phyloP scores from a whole-genome alignment of 1,284 basidiomycete genomes.

The Filobasidium uniguttulatum region DNA sequence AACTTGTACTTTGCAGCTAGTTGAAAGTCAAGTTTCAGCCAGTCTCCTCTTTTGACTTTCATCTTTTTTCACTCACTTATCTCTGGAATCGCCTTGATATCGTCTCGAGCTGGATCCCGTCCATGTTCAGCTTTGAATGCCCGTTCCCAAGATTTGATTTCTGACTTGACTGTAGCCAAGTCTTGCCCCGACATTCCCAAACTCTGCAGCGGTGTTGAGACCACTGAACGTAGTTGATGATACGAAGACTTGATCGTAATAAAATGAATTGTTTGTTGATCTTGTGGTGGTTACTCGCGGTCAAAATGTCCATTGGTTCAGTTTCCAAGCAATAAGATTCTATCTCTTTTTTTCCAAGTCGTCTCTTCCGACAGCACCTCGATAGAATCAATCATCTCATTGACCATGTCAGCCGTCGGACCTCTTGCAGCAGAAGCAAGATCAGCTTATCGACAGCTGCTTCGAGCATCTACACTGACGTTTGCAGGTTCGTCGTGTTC shows the following conservation, averaged over 20 bases:
- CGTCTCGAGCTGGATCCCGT: constrained; percentile 56
- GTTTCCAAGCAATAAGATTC: no score
- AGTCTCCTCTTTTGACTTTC: constrained; percentile 1
- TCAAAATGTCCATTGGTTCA: no score
- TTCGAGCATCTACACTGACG: constrained; percentile 30
- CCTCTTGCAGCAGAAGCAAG: constrained; percentile 17
- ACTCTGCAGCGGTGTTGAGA: no score
- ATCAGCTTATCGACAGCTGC: constrained; percentile 29
- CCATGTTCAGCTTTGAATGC: constrained; percentile 50
- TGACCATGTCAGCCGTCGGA: no score
- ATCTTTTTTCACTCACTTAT: constrained; percentile 47
- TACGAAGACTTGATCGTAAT: no score
- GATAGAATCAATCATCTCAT: no score
- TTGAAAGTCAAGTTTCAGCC: constrained; percentile 4
- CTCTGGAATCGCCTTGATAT: constrained; percentile 53
- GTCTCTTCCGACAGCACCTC: no score
- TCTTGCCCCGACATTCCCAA: constrained; percentile 24
- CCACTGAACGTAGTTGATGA: no score
- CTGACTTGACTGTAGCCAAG: constrained; percentile 46
- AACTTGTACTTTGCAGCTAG: constrained; percentile 65
- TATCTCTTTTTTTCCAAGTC: no score
- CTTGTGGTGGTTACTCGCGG: no score
- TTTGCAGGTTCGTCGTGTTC: constrained; percentile 24
- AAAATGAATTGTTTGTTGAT: no score
- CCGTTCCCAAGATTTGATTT: constrained; percentile 73